These are phyloP conservation scores for Penicillium arizonense DNA, from an alignment of 495 filamentous ascomycete genomes.

Conservation along the genomic window DNA sequence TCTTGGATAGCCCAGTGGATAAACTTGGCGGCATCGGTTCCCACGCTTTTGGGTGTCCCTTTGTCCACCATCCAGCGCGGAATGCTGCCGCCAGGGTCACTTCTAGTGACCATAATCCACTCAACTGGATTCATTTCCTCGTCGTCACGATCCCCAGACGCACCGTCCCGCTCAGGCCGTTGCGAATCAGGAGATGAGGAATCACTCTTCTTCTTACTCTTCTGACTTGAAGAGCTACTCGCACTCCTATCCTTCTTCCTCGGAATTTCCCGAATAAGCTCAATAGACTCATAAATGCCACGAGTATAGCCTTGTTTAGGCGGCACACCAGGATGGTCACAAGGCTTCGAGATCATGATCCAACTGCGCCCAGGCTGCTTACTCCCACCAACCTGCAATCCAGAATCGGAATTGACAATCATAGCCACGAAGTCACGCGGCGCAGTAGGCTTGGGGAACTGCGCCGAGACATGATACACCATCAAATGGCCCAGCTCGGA, in stretches of 20 bases:
- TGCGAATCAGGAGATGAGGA: slow-evolving; percentile 1
- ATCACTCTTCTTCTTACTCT: slow-evolving; percentile 2
- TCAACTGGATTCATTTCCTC: slow-evolving; percentile 69
- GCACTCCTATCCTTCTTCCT: slow-evolving; percentile 7
- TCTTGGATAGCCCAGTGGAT: slow-evolving; percentile 75
- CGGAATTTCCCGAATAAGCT: slow-evolving; percentile 86
- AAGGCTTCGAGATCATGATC: slow-evolving; percentile 85
- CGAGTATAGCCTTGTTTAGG: slow-evolving; percentile 69
- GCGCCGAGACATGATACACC: slow-evolving; percentile 83
- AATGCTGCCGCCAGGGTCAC: slow-evolving; percentile 88
- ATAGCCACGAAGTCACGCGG: slow-evolving; percentile 84
- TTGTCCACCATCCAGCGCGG: slow-evolving; percentile 94
- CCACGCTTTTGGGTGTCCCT: slow-evolving; percentile 82
- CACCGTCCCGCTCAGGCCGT: slow-evolving; percentile 39
- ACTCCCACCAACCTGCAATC: slow-evolving; percentile 21
- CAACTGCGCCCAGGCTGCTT: slow-evolving; percentile 54
- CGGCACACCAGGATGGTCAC: slow-evolving; percentile 69
- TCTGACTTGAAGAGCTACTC: slow-evolving; percentile 3
- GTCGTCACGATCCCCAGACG: slow-evolving; percentile 43
- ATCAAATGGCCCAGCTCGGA: slow-evolving; percentile 39
- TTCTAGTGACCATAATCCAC: slow-evolving; percentile 97
- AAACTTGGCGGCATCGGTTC: slow-evolving; percentile 80
- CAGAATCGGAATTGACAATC: slow-evolving; percentile 55
- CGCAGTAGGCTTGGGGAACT: slow-evolving; percentile 86
- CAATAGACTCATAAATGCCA: slow-evolving; percentile 87